These are phyloP conservation scores for Lentinula lateritia DNA, from an alignment of 768 basidiomycete genomes.

Conservation along the genomic window DNA sequence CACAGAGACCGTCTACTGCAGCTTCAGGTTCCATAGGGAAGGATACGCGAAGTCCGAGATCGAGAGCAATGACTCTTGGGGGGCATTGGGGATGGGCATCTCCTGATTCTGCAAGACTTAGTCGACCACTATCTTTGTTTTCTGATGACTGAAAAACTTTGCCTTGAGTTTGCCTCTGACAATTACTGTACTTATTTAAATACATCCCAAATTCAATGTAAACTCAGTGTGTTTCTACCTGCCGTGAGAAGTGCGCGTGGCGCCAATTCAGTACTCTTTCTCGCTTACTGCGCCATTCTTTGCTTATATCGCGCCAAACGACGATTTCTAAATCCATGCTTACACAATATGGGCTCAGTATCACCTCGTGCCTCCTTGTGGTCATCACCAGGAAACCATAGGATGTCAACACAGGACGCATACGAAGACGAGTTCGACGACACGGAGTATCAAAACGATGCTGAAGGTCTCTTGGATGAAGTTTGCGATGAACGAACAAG, in stretches of 20 bases:
- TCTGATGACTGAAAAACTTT: background rate
- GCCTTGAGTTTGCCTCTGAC: too few relatives aligned
- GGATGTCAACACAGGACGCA: background rate
- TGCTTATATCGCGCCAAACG: background rate
- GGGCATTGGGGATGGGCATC: conserved; percentile 4
- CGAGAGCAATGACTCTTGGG: background rate
- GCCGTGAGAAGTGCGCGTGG: background rate
- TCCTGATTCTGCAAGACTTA: conserved; percentile 2
- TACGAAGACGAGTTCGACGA: background rate
- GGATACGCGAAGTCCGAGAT: background rate
- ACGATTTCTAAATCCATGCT: background rate
- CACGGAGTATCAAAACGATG: background rate
- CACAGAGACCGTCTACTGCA: conserved; percentile 4
- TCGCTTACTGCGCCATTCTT: background rate
- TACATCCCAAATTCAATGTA: too few relatives aligned
- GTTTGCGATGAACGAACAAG: conserved; percentile 1
- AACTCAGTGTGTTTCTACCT: too few relatives aligned
- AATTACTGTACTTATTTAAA: too few relatives aligned
- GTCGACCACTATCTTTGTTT: conserved; percentile 3
- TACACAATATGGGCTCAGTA: background rate
- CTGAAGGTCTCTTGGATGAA: background rate
- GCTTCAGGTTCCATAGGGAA: background rate
- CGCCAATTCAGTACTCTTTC: background rate
- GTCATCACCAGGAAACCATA: background rate
- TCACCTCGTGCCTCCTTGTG: conserved; percentile 1